Evolutionary conservation across 2,329 filamentous ascomycete genomes (phyloP).

Genomic region (Aspergillus intermedius): DNA sequence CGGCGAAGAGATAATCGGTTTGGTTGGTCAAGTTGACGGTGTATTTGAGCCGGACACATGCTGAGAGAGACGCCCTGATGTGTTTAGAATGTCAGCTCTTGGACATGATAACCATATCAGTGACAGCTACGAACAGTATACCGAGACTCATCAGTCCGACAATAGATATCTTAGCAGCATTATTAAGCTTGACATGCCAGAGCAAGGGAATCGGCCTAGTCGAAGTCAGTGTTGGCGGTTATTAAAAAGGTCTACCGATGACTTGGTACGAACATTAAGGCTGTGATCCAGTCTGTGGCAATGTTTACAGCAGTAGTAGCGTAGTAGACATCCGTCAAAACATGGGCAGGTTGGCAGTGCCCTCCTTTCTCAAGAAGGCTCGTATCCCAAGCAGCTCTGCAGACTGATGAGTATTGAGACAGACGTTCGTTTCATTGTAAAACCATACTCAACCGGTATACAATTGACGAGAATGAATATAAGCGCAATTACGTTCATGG

Average conservation of each 20-base stretch:
- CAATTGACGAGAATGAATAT: constrained; percentile 19
- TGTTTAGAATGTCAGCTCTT: too few species aligned
- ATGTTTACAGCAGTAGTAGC: constrained; percentile 21
- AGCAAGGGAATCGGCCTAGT: constrained; percentile 36
- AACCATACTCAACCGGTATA: constrained; percentile 13
- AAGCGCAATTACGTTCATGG: constrained; percentile 19
- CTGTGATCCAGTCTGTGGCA: constrained; percentile 18
- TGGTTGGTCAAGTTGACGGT: constrained; percentile 36
- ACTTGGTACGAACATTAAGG: constrained; percentile 10
- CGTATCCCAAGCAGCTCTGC: constrained; percentile 16
- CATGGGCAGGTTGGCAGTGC: constrained; percentile 14
- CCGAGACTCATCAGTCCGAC: constrained; percentile 40
- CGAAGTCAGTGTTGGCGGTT: constrained; percentile 20
- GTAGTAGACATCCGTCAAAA: constrained; percentile 19
- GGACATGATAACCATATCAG: constrained; percentile 11
- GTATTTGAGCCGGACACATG: constrained; percentile 38
- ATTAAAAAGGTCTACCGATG: constrained; percentile 11
- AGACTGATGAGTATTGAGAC: not conserved
- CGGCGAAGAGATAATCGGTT: constrained; percentile 35
- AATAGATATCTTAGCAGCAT: constrained; percentile 41
- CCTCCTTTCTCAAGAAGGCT: constrained; percentile 12
- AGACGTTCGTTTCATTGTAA: not conserved
- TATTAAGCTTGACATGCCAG: constrained; percentile 39
- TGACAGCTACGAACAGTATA: constrained; percentile 37
- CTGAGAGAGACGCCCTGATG: constrained; percentile 20